phyloP scores from a whole-genome alignment of 179 eudicot genomes.

The Carnegiea gigantea region DNA sequence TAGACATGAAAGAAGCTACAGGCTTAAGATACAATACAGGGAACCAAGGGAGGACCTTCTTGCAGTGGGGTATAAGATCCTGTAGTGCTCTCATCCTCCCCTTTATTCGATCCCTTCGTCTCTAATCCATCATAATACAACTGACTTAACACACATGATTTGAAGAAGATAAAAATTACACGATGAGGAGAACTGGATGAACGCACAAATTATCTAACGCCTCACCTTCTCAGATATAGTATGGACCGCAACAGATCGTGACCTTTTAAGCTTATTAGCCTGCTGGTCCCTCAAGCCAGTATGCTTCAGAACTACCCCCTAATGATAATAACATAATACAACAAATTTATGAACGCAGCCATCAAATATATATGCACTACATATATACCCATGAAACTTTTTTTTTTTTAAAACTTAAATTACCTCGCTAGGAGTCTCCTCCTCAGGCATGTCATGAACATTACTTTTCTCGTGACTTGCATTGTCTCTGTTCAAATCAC shows the following conservation, averaged over 20 bases:
- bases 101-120: constrained; percentile 22
- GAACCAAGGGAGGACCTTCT: constrained; percentile 15
- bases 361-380: background rate
- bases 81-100: constrained; percentile 14
- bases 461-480: background rate
- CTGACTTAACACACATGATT: background rate
- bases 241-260: constrained; percentile 17
- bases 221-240: constrained; percentile 13
- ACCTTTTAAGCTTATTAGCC: background rate
- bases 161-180: no score
- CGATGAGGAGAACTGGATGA: background rate
- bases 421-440: background rate
- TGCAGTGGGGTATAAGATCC: constrained; percentile 23
- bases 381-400: no score
- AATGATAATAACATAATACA: background rate
- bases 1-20: background rate
- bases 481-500: background rate
- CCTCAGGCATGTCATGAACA: background rate
- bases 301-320: background rate
- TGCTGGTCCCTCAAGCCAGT: background rate
- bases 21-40: background rate
- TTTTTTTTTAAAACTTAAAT: no score
- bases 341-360: background rate
- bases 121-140: constrained; percentile 2
- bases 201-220: background rate